These are phyloP conservation scores for Torrubiellomyces zombiae DNA, from an alignment of 2,329 filamentous ascomycete species.

Conservation along the genomic window DNA sequence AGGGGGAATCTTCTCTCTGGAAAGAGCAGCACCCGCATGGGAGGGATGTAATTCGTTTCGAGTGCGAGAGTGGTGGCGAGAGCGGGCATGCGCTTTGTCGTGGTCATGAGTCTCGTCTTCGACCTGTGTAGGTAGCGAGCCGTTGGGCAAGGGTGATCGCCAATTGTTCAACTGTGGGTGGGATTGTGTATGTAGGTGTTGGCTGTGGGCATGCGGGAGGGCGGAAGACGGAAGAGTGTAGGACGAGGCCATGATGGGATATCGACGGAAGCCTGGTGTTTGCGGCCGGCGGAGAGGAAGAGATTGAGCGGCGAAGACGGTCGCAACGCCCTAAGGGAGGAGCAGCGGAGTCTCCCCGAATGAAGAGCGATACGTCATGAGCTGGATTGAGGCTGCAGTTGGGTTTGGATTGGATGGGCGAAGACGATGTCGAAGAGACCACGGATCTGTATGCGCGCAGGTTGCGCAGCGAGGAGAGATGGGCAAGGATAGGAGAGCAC, in stretches of 20 bases:
- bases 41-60: conserved; percentile 15
- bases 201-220: conserved; percentile 29
- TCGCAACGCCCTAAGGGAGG: too few species aligned
- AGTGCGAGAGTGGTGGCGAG: conserved; percentile 13
- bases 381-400: conserved; percentile 6
- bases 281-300: conserved; percentile 4
- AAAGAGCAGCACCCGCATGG: conserved; percentile 11
- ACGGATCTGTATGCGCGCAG: not conserved
- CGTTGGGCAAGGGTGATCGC: conserved; percentile 17
- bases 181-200: conserved; percentile 22
- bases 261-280: not conserved
- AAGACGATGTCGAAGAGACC: conserved; percentile 3
- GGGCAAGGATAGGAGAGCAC: too few species aligned
- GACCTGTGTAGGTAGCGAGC: conserved; percentile 13
- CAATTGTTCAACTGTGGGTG: conserved; percentile 24
- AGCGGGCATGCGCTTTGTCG: conserved; percentile 11
- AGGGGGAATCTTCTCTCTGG: conserved; percentile 16
- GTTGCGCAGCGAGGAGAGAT: too few species aligned
- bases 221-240: conserved; percentile 36
- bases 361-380: too few species aligned
- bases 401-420: conserved; percentile 7
- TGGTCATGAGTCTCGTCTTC: conserved; percentile 15
- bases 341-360: too few species aligned
- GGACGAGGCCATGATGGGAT: conserved; percentile 30
- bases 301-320: conserved; percentile 4